These are phyloP conservation scores for Argentina anserina DNA, from an alignment of 306 rosid species.

Conservation along the genomic window DNA sequence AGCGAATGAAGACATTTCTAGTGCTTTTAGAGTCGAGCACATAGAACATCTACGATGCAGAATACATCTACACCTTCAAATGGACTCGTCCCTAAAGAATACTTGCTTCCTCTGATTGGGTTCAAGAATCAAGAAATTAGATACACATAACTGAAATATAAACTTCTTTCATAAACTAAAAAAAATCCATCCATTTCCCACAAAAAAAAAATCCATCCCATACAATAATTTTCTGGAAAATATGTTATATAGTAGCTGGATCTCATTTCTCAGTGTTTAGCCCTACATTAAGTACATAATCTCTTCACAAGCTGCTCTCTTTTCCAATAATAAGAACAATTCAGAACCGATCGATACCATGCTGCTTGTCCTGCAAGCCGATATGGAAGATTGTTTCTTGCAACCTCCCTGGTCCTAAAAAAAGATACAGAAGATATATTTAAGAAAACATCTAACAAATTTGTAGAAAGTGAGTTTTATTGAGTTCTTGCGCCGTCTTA, in stretches of 20 bases:
- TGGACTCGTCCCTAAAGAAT: background rate
- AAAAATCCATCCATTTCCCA: background rate
- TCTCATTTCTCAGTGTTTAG: background rate
- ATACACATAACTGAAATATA: background rate
- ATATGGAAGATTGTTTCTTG: slow-evolving; percentile 22
- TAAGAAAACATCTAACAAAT: background rate
- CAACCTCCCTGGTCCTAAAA: slow-evolving; percentile 10
- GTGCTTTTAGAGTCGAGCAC: background rate
- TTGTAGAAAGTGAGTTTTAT: slow-evolving; percentile 6
- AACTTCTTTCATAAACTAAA: background rate
- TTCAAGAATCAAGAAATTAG: background rate
- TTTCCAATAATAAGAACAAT: background rate
- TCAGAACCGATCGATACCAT: slow-evolving; percentile 11
- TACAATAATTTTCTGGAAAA: background rate
- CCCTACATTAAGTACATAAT: background rate
- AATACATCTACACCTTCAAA: background rate
- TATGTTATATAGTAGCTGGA: background rate
- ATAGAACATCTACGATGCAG: background rate
- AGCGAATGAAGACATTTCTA: background rate
- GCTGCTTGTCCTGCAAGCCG: slow-evolving; percentile 19
- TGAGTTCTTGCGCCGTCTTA: slow-evolving; percentile 2
- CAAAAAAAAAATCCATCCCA: background rate
- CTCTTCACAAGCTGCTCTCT: slow-evolving; percentile 7
- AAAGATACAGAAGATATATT: background rate
- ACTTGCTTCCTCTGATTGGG: background rate